Evolutionary conservation across 768 basidiomycete species (phyloP).

Genomic region (Lentinula lateritia): DNA sequence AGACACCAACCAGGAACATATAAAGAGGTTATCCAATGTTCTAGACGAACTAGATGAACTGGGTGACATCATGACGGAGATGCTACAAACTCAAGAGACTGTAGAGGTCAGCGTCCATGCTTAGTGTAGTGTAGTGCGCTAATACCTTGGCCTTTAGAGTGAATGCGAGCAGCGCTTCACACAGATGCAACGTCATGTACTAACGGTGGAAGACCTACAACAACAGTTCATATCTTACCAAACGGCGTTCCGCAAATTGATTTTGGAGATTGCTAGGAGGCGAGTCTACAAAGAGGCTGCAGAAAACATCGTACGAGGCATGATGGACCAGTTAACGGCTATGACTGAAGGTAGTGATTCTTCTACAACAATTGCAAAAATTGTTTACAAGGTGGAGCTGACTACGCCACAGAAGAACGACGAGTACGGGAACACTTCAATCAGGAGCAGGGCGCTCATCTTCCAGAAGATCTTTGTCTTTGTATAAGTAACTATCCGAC

Average conservation of each 20-base stretch:
- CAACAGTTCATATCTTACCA: conserved; percentile 66
- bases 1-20: conserved; percentile 38
- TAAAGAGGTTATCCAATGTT: conserved; percentile 42
- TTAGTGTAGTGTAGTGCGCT: not conserved
- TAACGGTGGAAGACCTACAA: conserved; percentile 58
- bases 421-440: conserved; percentile 64
- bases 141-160: conserved; percentile 23
- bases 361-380: not conserved
- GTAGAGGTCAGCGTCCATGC: conserved; percentile 48
- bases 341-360: conserved; percentile 55
- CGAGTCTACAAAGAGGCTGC: conserved; percentile 60
- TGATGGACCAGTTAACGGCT: conserved; percentile 57
- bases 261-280: conserved; percentile 69
- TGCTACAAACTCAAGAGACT: conserved; percentile 62
- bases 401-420: conserved; percentile 52
- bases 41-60: conserved; percentile 71
- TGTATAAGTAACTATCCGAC: conserved; percentile 73
- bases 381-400: not conserved
- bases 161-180: conserved; percentile 50
- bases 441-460: conserved; percentile 61
- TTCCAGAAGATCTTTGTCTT: conserved; percentile 78
- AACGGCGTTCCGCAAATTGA: conserved; percentile 65
- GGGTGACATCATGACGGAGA: conserved; percentile 74
- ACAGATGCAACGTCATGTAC: conserved; percentile 54
- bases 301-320: conserved; percentile 59